Percentiles rank a stretch among this genome's conserved stretches.
phyloP scores from a whole-genome alignment of 305 asterid genomes.

The Rubia occidens region DNA sequence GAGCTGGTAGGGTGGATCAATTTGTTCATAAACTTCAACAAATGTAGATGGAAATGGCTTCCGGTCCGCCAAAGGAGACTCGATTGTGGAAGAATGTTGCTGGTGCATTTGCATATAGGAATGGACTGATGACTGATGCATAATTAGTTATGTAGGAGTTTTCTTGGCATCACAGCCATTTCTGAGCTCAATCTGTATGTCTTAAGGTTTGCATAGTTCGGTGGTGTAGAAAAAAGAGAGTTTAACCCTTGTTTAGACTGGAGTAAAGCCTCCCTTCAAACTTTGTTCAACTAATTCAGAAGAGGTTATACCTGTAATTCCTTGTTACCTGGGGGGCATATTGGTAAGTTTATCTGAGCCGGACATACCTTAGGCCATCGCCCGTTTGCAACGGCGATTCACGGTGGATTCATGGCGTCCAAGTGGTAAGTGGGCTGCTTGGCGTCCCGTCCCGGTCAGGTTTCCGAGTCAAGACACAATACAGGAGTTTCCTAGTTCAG shows the following conservation, averaged over 20 bases:
- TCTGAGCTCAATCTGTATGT: slow-evolving; percentile 1
- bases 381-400: no score
- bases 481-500: no score
- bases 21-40: slow-evolving; percentile 11
- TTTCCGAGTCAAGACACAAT: no score
- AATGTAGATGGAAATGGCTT: slow-evolving; percentile 16
- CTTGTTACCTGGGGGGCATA: not conserved
- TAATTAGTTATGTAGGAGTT: not conserved
- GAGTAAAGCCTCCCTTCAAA: slow-evolving; percentile 7
- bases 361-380: no score
- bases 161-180: slow-evolving; percentile 11
- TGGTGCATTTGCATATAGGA: slow-evolving; percentile 12
- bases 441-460: no score
- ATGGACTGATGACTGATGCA: not conserved
- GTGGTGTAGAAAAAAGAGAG: slow-evolving; percentile 16
- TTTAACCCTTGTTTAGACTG: slow-evolving; percentile 7
- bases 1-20: slow-evolving; percentile 30
- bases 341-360: not conserved
- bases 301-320: slow-evolving; percentile 13
- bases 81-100: slow-evolving; percentile 8
- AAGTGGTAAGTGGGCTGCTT: no score
- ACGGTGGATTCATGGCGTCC: no score
- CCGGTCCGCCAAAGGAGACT: slow-evolving; percentile 8
- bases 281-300: slow-evolving; percentile 7
- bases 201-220: slow-evolving; percentile 6